Conservation (phyloP, 805 yeast genomes). For the Starmerella sp. region DNA sequence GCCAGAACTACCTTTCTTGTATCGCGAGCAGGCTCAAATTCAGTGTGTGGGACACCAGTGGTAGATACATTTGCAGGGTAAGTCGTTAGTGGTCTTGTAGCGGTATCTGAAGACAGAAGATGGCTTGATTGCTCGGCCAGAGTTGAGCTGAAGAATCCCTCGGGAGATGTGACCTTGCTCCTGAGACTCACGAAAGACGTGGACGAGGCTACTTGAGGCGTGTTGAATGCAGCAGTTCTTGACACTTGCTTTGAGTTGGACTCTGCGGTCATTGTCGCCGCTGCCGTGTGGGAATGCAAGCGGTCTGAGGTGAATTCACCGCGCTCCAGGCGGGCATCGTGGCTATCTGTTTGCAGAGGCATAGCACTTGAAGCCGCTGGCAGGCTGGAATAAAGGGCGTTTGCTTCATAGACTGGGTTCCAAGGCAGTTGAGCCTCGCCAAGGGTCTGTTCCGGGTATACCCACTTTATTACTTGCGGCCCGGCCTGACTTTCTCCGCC, state of each 20-base stretch:
- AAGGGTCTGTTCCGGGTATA: background rate
- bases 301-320: background rate
- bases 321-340: background rate
- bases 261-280: background rate
- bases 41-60: background rate
- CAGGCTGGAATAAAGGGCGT: no score
- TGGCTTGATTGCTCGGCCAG: slow-evolving; percentile 2
- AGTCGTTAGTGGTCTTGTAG: background rate
- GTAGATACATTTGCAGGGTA: background rate
- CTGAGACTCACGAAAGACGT: no score
- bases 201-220: no score
- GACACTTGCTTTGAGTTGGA: background rate
- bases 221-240: no score
- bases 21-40: background rate
- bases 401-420: no score
- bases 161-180: slow-evolving; percentile 2
- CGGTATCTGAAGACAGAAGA: background rate
- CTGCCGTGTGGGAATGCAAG: background rate
- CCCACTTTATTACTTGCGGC: background rate
- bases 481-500: background rate
- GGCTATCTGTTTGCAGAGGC: background rate
- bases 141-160: slow-evolving; percentile 7
- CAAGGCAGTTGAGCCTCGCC: no score
- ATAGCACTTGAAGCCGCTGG: no score
- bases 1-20: slow-evolving; percentile 3